Percentiles rank a stretch among this genome's conserved stretches.
phyloP scores from a whole-genome alignment of 352 stramenopile genomes.

The Ophiocytium majus region DNA sequence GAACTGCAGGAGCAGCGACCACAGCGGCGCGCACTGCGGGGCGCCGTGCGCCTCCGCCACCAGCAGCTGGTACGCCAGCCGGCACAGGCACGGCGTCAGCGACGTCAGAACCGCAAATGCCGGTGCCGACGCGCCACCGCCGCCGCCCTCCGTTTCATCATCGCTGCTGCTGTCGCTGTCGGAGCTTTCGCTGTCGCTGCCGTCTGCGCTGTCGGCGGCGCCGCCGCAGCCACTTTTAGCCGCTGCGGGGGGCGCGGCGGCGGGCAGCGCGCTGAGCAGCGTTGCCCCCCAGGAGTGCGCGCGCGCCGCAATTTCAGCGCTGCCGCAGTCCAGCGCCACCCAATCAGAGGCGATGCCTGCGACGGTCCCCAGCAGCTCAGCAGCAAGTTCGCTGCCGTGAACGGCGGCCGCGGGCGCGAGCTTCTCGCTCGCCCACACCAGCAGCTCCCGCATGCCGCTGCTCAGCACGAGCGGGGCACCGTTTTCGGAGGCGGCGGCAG shows the following conservation, averaged over 20 bases:
- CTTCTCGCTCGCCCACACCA: conserved; percentile 42
- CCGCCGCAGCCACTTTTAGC: no score
- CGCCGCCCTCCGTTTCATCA: no score
- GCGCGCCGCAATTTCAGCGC: conserved; percentile 42
- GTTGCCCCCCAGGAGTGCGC: conserved; percentile 36
- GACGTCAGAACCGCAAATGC: background rate
- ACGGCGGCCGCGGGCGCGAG: conserved; percentile 24
- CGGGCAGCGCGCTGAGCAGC: conserved; percentile 21
- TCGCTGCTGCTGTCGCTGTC: background rate
- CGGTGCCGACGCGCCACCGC: background rate
- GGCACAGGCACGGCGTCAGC: background rate
- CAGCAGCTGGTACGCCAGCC: conserved; percentile 5
- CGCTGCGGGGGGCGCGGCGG: no score
- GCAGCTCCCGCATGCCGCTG: conserved; percentile 33
- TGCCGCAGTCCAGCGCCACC: conserved; percentile 37
- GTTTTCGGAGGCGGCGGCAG: background rate
- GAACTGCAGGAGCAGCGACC: background rate
- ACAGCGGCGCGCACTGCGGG: background rate
- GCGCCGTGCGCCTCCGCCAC: conserved; percentile 9
- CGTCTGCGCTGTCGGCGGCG: no score
- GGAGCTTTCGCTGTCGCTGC: no score
- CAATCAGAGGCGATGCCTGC: conserved; percentile 34
- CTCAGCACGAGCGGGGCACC: conserved; percentile 34
- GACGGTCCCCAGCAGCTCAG: conserved; percentile 10
- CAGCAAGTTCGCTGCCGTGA: conserved; percentile 10